Evolutionary conservation across 2,329 filamentous ascomycete species (phyloP), one percentile per base, ranked within the genome.

Genomic region (Ophiostoma perfectum): DNA sequence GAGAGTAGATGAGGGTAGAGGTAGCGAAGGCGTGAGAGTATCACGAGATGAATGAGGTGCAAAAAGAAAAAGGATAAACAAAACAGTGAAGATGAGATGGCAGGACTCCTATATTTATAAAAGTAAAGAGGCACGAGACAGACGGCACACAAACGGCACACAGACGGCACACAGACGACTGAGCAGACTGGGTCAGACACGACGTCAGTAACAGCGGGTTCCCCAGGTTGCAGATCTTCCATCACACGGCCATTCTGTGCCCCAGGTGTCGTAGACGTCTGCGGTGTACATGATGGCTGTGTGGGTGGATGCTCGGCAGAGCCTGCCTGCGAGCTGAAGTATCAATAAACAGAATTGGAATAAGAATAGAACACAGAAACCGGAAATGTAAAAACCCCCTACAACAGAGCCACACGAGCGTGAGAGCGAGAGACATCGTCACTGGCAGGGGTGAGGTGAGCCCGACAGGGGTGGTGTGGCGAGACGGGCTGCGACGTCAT

Each of bases 401-500:
- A 27, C 27, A 27, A n/a, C 11, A 16, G 45, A 47, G 9, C 12
- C 5, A 52, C 42, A 9, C 12, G 47, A 7, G 47, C 47, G 12
- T 18, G 8, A 27, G 7, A 27, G 27, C 27, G 55, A 60, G n/a
- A 60, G 27, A 58, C 16, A 52, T 16, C 47, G 47, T 18, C 47
- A 52, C 47, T 52, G n/a, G n/a, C 47, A 52, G 47, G 47, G 47
- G n/a, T 27, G 42, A 55, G 49, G 49, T 55, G 49, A 55, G 49
- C 49, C 45, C 49, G 18, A 11, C 27, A 60, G 27, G 55, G 55
- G 55, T 44, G 42, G 42, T 60, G 49, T 55, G 49, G n/a, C 14
- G n/a, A 55, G 49, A 55, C 49, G 49, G 49, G n/a, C 52, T 36
- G 52, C 55, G 27, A 60, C 55, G 55, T 60, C 55, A 60, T 60